These are phyloP conservation scores for Zanthoxylum bungeanum DNA, from an alignment of 345 rosid species.

Conservation along the genomic window DNA sequence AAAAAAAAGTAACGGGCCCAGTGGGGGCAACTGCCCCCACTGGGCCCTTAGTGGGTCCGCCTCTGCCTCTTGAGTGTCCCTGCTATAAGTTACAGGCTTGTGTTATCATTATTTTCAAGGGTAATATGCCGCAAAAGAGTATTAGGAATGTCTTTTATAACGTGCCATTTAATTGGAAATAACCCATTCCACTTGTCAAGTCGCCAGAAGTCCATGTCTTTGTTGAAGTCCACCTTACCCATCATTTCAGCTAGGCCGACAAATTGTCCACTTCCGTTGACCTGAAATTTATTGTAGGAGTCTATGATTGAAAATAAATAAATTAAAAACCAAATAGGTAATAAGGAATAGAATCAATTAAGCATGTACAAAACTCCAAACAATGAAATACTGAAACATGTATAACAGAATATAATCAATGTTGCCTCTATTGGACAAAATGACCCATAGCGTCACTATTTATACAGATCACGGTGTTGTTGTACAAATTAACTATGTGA, in stretches of 20 bases:
- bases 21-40: no score
- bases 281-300: slow-evolving; percentile 37
- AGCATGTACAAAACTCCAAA: no score
- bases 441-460: no score
- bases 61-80: slow-evolving; percentile 90
- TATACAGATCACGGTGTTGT: no score
- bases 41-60: no score
- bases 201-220: slow-evolving; percentile 82
- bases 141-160: slow-evolving; percentile 72
- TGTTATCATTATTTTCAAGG: slow-evolving; percentile 67
- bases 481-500: no score
- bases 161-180: slow-evolving; percentile 75
- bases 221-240: slow-evolving; percentile 64
- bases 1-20: no score
- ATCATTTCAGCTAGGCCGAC: slow-evolving; percentile 83
- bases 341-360: no score
- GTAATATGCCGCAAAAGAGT: slow-evolving; percentile 54
- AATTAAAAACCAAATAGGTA: background rate
- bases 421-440: no score
- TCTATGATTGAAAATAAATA: background rate
- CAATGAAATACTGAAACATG: no score
- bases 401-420: no score
- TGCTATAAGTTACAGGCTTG: slow-evolving; percentile 62
- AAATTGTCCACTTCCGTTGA: slow-evolving; percentile 82
- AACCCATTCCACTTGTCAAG: slow-evolving; percentile 81